These are phyloP conservation scores for Apiotrichum montevideense DNA, from an alignment of 1,284 basidiomycete genomes.

Conservation along the genomic window DNA sequence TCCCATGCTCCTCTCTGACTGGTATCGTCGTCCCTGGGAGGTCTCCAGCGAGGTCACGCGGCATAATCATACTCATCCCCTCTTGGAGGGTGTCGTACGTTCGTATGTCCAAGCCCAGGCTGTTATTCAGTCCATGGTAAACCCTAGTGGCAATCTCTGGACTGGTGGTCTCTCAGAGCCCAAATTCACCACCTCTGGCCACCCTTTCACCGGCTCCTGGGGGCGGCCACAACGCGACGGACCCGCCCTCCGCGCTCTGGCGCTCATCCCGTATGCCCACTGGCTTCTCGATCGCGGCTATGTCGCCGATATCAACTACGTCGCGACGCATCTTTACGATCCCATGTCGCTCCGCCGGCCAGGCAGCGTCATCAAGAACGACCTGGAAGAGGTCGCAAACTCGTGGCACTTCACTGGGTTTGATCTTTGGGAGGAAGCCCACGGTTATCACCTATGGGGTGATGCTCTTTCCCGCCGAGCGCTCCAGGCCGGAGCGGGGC, in stretches of 20 bases:
- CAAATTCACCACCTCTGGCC: conserved; percentile 50
- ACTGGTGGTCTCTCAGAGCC: conserved; percentile 53
- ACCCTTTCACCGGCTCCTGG: conserved; percentile 46
- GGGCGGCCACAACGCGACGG: conserved; percentile 52
- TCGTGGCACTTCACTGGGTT: conserved; percentile 43
- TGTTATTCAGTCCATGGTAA: conserved; percentile 44
- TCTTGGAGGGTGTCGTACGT: conserved; percentile 28
- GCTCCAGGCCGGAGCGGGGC: conserved; percentile 41
- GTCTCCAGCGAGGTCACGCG: background rate
- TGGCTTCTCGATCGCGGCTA: conserved; percentile 44
- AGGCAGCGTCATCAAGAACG: conserved; percentile 49
- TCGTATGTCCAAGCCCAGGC: conserved; percentile 39
- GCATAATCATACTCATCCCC: conserved; percentile 3
- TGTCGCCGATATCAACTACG: conserved; percentile 37
- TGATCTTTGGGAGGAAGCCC: conserved; percentile 47
- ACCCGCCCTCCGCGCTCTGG: conserved; percentile 49
- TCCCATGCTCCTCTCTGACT: conserved; percentile 24
- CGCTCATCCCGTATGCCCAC: conserved; percentile 47
- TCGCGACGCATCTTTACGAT: conserved; percentile 43
- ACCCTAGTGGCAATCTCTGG: conserved; percentile 47
- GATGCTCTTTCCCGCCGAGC: conserved; percentile 43
- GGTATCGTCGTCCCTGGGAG: conserved; percentile 23
- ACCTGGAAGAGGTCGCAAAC: conserved; percentile 50
- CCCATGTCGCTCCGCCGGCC: conserved; percentile 8
- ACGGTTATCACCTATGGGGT: conserved; percentile 50